Percentiles rank a stretch among this genome's conserved stretches.
These are phyloP conservation scores for Nitzschia sp. DNA, from an alignment of 108 stramenopile genomes.

Conservation along the genomic window DNA sequence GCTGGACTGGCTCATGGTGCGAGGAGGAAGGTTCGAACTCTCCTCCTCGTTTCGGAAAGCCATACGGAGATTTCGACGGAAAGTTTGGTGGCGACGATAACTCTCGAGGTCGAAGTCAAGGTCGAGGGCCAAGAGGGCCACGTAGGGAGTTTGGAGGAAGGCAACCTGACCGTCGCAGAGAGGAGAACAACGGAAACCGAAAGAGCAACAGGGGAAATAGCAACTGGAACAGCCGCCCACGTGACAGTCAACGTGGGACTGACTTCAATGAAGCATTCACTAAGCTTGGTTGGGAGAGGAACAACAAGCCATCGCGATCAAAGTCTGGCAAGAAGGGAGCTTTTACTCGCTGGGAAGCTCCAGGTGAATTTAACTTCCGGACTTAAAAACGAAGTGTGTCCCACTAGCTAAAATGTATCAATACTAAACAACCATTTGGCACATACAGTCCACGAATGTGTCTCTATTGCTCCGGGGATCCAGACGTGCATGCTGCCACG, in stretches of 20 bases:
- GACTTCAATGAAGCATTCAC: constrained; percentile 3
- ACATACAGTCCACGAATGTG: no score
- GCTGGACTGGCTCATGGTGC: constrained; percentile 3
- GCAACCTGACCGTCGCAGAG: no score
- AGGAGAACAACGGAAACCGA: no score
- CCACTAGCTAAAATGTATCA: background rate
- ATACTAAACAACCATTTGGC: background rate
- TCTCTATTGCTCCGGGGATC: no score
- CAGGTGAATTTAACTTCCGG: constrained; percentile 5
- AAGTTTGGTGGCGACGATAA: constrained; percentile 20
- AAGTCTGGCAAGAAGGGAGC: background rate
- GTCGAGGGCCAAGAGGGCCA: background rate
- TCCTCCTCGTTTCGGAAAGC: constrained; percentile 16
- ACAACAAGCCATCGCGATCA: background rate
- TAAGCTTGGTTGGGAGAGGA: constrained; percentile 17
- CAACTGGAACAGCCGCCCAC: constrained; percentile 1
- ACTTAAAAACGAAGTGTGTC: background rate
- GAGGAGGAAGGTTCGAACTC: background rate
- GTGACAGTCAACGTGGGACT: background rate
- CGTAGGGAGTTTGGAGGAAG: background rate
- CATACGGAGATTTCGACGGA: constrained; percentile 30
- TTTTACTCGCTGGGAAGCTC: constrained; percentile 17
- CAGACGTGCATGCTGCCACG: no score
- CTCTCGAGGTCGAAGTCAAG: background rate
- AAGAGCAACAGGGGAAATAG: no score